Percentiles rank a stretch among this genome's conserved stretches.
Evolutionary conservation across 345 rosid species (phyloP).

Genomic region (Camelina neglecta): DNA sequence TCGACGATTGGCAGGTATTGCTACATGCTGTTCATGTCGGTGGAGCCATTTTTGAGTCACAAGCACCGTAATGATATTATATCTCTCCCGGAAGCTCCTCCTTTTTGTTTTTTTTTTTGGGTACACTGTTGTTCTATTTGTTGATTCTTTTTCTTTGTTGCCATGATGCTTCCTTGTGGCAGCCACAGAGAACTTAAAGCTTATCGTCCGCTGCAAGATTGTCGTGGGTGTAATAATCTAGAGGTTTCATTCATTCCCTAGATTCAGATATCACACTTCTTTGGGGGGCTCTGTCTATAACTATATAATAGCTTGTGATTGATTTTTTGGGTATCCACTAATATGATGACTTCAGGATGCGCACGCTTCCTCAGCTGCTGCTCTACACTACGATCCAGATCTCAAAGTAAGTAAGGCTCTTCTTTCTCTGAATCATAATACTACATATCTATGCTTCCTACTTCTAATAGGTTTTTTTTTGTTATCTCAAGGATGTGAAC

Average conservation of each 20-base stretch:
- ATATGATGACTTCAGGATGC: slow-evolving; percentile 20
- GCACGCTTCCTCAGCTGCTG: slow-evolving; percentile 42
- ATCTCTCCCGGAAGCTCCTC: slow-evolving; percentile 21
- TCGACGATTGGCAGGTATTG: slow-evolving; percentile 50
- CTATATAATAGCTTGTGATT: slow-evolving; percentile 2
- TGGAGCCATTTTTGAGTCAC: slow-evolving; percentile 47
- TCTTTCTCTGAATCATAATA: slow-evolving; percentile 10
- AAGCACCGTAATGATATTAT: slow-evolving; percentile 48
- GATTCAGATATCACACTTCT: not conserved
- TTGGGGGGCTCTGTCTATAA: not conserved
- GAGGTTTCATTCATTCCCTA: slow-evolving; percentile 48
- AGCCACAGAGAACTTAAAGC: slow-evolving; percentile 55
- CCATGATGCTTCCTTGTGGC: slow-evolving; percentile 37
- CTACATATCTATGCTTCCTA: slow-evolving; percentile 39
- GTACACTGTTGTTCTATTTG: slow-evolving; percentile 5
- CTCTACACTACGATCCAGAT: slow-evolving; percentile 46
- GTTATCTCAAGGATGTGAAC: slow-evolving; percentile 74
- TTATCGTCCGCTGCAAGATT: slow-evolving; percentile 45
- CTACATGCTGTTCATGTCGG: slow-evolving; percentile 42
- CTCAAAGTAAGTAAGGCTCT: slow-evolving; percentile 60
- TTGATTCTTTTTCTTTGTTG: slow-evolving; percentile 9
- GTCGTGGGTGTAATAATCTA: slow-evolving; percentile 39
- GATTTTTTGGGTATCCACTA: not conserved
- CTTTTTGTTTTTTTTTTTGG: not conserved
- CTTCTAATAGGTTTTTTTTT: slow-evolving; percentile 5